phyloP scores from a whole-genome alignment of 129 eudicot genomes.

The Flaveria ramosissima region DNA sequence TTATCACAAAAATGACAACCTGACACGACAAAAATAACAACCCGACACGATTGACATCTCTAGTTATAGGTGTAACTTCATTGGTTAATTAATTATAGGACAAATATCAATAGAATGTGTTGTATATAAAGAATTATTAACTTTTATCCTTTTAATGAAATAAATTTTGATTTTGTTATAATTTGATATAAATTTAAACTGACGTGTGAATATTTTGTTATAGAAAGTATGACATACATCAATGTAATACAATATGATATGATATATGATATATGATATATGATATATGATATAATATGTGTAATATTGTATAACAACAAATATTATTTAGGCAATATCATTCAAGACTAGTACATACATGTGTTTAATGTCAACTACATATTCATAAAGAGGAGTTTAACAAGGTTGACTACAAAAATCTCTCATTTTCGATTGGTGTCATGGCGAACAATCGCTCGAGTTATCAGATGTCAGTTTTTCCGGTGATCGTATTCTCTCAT shows the following conservation, averaged over 20 bases:
- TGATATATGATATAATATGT: neutral
- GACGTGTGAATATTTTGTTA: neutral
- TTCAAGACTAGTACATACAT: neutral
- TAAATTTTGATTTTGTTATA: too few species aligned
- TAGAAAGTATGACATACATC: neutral
- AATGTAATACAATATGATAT: neutral
- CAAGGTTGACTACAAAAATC: neutral
- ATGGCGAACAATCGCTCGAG: slow-evolving; percentile 32
- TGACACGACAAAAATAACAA: too few species aligned
- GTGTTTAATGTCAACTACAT: neutral
- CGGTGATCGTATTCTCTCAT: slow-evolving; percentile 52
- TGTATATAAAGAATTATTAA: too few species aligned
- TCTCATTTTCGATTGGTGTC: neutral
- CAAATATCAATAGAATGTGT: too few species aligned
- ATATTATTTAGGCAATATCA: neutral
- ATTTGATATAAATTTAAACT: neutral
- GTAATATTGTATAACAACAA: too few species aligned
- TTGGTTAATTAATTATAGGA: too few species aligned
- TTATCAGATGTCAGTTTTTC: slow-evolving; percentile 28
- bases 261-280: neutral
- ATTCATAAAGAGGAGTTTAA: neutral
- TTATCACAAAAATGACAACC: too few species aligned
- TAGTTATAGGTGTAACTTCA: too few species aligned
- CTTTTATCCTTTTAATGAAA: too few species aligned
- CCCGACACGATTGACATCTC: too few species aligned